phyloP scores from a whole-genome alignment of 208 protist species.

The Tetramitus jugosus region DNA sequence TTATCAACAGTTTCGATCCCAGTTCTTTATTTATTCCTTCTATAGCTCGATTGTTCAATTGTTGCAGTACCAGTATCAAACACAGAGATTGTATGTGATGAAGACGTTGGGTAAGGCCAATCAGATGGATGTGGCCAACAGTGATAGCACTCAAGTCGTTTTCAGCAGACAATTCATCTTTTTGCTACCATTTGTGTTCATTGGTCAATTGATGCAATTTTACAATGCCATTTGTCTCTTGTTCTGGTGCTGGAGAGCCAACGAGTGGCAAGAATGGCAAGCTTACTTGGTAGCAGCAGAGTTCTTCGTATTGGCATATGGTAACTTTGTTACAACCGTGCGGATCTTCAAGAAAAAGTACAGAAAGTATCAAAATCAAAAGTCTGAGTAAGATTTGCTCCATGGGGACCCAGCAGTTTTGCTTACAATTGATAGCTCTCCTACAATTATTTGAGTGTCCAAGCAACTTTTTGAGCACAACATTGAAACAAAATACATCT shows the following conservation, averaged over 20 bases:
- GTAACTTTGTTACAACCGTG: neutral
- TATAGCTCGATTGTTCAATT: slow-evolving; percentile 8
- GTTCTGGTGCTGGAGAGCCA: neutral
- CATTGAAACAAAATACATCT: too few species aligned
- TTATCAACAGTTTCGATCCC: neutral
- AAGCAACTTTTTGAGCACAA: too few species aligned
- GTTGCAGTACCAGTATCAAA: slow-evolving; percentile 8
- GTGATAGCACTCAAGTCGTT: neutral
- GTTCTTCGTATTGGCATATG: neutral
- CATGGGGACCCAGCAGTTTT: too few species aligned
- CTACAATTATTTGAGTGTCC: too few species aligned
- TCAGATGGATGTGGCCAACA: neutral
- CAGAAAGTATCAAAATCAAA: too few species aligned
- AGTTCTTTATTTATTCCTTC: neutral
- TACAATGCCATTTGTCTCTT: neutral
- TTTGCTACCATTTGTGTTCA: slow-evolving; percentile 10
- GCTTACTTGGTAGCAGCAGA: neutral
- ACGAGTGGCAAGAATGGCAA: neutral
- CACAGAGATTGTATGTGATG: neutral
- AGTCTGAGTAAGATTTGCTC: too few species aligned
- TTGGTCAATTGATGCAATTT: slow-evolving; percentile 8
- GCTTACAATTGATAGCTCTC: too few species aligned
- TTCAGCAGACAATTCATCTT: neutral
- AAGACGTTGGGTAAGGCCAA: slow-evolving; percentile 6
- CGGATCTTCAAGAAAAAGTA: neutral